Percentiles rank a stretch among this genome's conserved stretches.
Evolutionary conservation across 148 eudicot genomes (phyloP).

Genomic region (Linanthus parryae): DNA sequence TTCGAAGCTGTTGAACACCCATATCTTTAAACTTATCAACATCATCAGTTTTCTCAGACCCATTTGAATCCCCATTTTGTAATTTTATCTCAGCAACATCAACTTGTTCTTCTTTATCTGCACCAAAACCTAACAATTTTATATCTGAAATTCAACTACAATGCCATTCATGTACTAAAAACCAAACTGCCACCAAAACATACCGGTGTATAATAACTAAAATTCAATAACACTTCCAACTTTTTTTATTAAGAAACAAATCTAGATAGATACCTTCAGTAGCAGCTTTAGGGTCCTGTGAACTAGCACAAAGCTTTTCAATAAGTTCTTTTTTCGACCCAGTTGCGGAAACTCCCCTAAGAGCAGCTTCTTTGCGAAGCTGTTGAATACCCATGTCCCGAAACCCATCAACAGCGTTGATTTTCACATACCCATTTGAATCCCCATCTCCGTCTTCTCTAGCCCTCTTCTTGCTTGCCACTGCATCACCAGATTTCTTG

Average conservation of each 20-base stretch:
- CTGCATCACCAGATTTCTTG: constrained; percentile 13
- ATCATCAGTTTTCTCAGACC: constrained; percentile 27
- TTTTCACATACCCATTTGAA: constrained; percentile 27
- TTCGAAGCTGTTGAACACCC: constrained; percentile 51
- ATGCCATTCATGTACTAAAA: not conserved
- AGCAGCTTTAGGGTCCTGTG: constrained; percentile 11
- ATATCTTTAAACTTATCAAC: constrained; percentile 46
- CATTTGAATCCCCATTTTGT: constrained; percentile 25
- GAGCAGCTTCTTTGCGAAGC: constrained; percentile 57
- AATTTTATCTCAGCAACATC: not conserved
- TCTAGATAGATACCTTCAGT: constrained; percentile 24
- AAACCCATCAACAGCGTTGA: constrained; percentile 38
- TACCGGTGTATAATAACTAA: too few species aligned
- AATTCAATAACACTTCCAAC: too few species aligned
- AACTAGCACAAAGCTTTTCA: constrained; percentile 47
- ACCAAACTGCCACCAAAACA: not conserved
- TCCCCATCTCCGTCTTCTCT: constrained; percentile 30
- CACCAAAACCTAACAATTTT: too few species aligned
- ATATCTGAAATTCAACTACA: not conserved
- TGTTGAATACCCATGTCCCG: constrained; percentile 46
- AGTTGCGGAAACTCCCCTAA: constrained; percentile 38
- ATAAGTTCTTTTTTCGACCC: constrained; percentile 77
- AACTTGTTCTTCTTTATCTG: not conserved
- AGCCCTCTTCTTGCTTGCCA: constrained; percentile 38
- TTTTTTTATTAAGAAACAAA: too few species aligned